These are phyloP conservation scores for Pseudopithomyces chartarum DNA, from an alignment of 2,329 filamentous ascomycete genomes.

Conservation along the genomic window DNA sequence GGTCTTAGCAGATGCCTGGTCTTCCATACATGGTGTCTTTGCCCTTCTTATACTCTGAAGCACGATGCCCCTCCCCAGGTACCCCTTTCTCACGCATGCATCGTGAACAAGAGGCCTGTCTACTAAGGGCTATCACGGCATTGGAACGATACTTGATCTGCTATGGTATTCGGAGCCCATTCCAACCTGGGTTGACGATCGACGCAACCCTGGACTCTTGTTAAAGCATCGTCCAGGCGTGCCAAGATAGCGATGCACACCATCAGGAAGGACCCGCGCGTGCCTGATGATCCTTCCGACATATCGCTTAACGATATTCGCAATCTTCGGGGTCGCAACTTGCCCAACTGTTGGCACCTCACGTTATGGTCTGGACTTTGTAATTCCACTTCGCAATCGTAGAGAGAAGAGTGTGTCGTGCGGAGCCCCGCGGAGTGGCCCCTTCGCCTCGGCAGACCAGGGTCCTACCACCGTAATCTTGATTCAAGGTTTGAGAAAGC, in stretches of 20 bases:
- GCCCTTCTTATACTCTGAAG: not conserved
- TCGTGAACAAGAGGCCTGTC: not conserved
- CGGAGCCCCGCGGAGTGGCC: not conserved
- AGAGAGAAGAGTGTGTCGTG: not conserved
- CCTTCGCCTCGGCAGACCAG: not conserved
- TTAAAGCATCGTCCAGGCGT: not conserved
- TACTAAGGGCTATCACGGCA: conserved; percentile 1
- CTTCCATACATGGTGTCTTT: not conserved
- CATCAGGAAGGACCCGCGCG: not conserved
- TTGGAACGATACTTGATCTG: not conserved
- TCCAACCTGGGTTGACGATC: conserved; percentile 4
- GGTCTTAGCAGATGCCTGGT: conserved; percentile 2
- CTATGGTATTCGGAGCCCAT: conserved; percentile 1
- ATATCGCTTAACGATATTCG: too few relatives aligned
- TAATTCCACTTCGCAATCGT: too few relatives aligned
- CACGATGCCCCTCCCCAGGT: not conserved
- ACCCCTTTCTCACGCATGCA: not conserved
- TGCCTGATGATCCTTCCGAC: not conserved
- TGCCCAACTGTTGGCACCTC: too few relatives aligned
- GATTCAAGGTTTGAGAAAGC: not conserved
- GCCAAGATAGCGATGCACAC: not conserved
- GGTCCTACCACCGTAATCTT: not conserved
- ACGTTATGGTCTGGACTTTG: too few relatives aligned
- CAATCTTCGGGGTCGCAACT: too few relatives aligned
- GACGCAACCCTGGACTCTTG: not conserved